Evolutionary conservation across 331 rosid genomes (phyloP).

Genomic region (Malus hybrid): DNA sequence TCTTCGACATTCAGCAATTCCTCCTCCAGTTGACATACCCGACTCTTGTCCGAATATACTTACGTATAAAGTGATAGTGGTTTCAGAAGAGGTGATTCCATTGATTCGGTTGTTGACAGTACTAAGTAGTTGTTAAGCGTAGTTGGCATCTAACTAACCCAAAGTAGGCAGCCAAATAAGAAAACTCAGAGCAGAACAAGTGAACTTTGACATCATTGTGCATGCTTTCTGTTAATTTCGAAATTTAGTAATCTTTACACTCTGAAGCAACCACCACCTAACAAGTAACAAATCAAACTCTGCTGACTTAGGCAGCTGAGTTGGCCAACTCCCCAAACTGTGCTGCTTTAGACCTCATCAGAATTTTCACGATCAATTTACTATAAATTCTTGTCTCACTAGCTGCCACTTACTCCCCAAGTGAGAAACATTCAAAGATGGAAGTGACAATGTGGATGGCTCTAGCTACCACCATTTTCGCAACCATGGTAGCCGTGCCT

Average conservation of each 20-base stretch:
- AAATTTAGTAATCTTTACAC: background rate
- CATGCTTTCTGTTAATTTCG: background rate
- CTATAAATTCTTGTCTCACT: background rate
- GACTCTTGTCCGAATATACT: too few species aligned
- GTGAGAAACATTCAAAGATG: background rate
- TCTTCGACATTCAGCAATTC: too few species aligned
- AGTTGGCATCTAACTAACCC: background rate
- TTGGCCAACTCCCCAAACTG: too few species aligned
- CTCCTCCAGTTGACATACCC: too few species aligned
- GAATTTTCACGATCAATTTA: too few species aligned
- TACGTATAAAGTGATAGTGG: too few species aligned
- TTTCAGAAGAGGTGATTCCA: too few species aligned
- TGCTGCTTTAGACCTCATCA: too few species aligned
- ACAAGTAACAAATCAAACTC: background rate
- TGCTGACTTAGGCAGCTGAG: too few species aligned
- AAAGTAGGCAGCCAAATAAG: constrained; percentile 1
- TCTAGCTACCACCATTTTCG: constrained; percentile 10
- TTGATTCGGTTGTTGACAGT: too few species aligned
- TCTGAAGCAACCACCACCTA: constrained; percentile 1
- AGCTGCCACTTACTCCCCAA: background rate
- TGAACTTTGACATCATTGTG: background rate
- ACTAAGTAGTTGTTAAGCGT: background rate
- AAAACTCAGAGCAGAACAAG: background rate
- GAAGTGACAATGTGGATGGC: constrained; percentile 2
- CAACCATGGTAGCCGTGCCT: constrained; percentile 11